Conservation (phyloP, 2,329 filamentous ascomycete species). For the Ophiostoma montium region DNA sequence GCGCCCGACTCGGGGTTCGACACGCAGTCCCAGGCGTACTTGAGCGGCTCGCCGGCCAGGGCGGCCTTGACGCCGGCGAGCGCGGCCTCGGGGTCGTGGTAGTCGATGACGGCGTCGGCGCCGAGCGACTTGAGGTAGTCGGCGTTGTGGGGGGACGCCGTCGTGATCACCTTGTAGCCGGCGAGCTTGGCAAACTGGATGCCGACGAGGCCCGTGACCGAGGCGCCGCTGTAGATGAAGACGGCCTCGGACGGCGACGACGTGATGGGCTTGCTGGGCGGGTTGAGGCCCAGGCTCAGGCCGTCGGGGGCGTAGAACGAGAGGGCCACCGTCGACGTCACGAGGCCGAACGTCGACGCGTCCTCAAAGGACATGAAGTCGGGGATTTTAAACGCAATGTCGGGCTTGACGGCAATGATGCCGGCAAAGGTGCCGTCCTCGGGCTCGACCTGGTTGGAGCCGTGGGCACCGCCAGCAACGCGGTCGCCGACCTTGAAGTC, state of each 20-base stretch:
- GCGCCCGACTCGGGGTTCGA: constrained; percentile 15
- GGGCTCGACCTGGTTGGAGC: constrained; percentile 21
- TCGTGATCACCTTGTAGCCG: constrained; percentile 25
- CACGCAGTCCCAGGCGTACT: constrained; percentile 25
- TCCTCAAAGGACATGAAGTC: constrained; percentile 31
- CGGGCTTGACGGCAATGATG: constrained; percentile 24
- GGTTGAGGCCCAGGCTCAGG: constrained; percentile 27
- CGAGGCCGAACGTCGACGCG: constrained; percentile 28
- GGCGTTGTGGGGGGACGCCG: constrained; percentile 25
- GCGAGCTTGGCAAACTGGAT: constrained; percentile 30
- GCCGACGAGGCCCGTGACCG: constrained; percentile 39
- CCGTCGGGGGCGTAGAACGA: constrained; percentile 28
- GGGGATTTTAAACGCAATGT: constrained; percentile 30
- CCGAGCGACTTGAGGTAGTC: constrained; percentile 27
- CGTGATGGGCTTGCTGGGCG: constrained; percentile 24
- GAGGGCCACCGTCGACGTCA: constrained; percentile 30
- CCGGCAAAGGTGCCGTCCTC: constrained; percentile 31
- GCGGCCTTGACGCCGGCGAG: constrained; percentile 13
- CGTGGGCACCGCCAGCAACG: constrained; percentile 27
- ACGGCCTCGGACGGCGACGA: constrained; percentile 22
- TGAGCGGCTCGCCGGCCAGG: constrained; percentile 17
- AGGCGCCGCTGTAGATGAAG: constrained; percentile 35
- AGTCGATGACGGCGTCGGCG: constrained; percentile 33
- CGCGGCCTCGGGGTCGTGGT: constrained; percentile 18
- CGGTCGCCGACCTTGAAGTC: constrained; percentile 33